These are phyloP conservation scores for Pseudocercospora pini-densiflorae DNA, from an alignment of 2,329 filamentous ascomycete genomes.

Conservation along the genomic window DNA sequence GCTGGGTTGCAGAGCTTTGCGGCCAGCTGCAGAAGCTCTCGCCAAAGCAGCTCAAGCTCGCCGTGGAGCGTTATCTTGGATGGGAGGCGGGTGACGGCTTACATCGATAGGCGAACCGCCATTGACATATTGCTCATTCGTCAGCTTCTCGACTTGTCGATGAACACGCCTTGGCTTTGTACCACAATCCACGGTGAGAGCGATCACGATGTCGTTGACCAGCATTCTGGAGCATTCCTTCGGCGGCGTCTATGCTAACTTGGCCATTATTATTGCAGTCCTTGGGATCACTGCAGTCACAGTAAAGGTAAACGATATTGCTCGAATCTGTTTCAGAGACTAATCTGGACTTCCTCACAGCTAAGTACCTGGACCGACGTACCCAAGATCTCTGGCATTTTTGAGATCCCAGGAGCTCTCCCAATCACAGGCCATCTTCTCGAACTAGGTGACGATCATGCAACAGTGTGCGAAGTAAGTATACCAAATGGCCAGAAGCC, in stretches of 20 bases:
- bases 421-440: constrained; percentile 58
- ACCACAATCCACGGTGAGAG: too few relatives aligned
- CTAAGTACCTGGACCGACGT: constrained; percentile 48
- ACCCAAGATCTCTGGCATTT: constrained; percentile 54
- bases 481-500: constrained; percentile 23
- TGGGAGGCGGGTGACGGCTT: background rate
- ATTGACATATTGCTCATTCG: background rate
- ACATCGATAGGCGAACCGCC: background rate
- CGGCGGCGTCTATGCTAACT: too few relatives aligned
- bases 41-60: background rate
- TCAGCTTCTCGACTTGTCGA: too few relatives aligned
- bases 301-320: background rate
- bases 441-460: constrained; percentile 59
- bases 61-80: background rate
- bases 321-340: background rate
- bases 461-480: constrained; percentile 49
- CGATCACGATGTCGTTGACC: too few relatives aligned
- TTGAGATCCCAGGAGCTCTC: constrained; percentile 56
- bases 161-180: too few relatives aligned
- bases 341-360: background rate
- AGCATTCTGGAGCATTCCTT: too few relatives aligned
- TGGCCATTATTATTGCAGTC: too few relatives aligned
- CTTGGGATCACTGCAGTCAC: background rate
- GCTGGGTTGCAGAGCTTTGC: background rate
- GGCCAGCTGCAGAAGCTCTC: background rate